Conservation (phyloP, 371 early-diverging fungal genomes). For the Rhizopus delemar region DNA sequence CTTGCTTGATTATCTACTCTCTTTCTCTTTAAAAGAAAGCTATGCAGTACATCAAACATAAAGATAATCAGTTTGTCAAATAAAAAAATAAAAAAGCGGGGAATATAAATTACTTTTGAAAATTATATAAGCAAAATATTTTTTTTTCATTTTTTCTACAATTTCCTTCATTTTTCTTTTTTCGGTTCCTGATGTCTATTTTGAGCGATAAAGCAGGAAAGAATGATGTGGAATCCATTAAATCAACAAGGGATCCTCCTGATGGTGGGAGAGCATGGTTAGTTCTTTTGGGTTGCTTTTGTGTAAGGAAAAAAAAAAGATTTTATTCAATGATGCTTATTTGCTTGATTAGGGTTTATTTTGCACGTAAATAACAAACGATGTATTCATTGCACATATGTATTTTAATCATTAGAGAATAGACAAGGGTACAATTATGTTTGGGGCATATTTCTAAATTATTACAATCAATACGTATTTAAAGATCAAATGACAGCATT, state of each 20-base stretch:
- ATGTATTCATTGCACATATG: neutral
- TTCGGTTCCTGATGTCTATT: neutral
- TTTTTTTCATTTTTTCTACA: neutral
- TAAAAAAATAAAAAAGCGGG: neutral
- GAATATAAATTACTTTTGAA: neutral
- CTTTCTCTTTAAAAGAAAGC: no score
- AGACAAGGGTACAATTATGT: conserved; percentile 45
- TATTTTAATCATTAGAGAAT: neutral
- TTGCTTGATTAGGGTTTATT: conserved; percentile 30
- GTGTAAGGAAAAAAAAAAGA: conserved; percentile 17
- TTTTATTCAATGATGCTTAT: neutral
- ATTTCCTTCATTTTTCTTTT: neutral
- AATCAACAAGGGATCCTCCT: conserved; percentile 20
- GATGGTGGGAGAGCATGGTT: conserved; percentile 36
- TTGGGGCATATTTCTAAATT: conserved; percentile 40
- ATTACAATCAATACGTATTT: conserved; percentile 40
- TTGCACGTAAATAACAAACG: conserved; percentile 29
- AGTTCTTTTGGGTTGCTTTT: conserved; percentile 32
- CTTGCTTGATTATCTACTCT: no score
- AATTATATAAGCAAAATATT: neutral
- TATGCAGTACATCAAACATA: neutral
- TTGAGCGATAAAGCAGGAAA: neutral
- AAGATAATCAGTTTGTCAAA: neutral
- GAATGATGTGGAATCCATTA: neutral
- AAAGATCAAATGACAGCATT: conserved; percentile 35